Evolutionary conservation across 2,329 filamentous ascomycete species (phyloP), one percentile per base, ranked within the genome.

Genomic region (Aurifilum marmelostoma): DNA sequence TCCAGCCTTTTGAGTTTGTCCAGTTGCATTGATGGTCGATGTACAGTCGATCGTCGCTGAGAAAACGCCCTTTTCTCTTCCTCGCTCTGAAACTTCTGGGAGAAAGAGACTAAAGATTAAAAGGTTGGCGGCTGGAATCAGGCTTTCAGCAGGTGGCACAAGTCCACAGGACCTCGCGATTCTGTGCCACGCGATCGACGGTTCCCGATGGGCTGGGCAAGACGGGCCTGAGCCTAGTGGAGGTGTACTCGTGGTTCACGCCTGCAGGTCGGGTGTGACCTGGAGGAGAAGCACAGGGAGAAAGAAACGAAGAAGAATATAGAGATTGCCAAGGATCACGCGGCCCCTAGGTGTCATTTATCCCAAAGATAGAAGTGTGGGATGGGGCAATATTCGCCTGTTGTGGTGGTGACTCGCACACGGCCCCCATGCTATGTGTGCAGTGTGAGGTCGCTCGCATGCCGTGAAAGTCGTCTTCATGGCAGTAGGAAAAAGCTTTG

Each of bases 181-280:
- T 32, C 32, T 37, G 56, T 59, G 21, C 56, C 56, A 59, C 56
- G 29, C 56, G 56, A 59, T 59, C 56, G 56, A 59, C 32, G 32
- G 32, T 59, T n/a, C 29, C 29, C 56, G 32, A 37, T 59, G 32
- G 21, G 29, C 56, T 11, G 29, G 27, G 32, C 3, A 7, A 59
- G 32, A 59, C 29, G 29, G 29, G 11, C 4, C 56, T 32, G 18
- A 29, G 32, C 6, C 56, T 37, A 11, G 16, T 59, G 56, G n/a
- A 16, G 7, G 56, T 37, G 32, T 12, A 18, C n/a, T 56, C 24
- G 56, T 59, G 56, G 9, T 59, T 59, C 32, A 16, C 7, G 56
- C 21, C 18, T 18, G 56, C 18, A n/a, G 32, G 32, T 29, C 56
- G 32, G 56, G 56, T 59, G 56, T 59, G 32, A 59, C 56, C 16